Evolutionary conservation across 371 early-diverging fungal species (phyloP), one percentile per base, ranked within the genome.

Genomic region (Coemansia sp.): DNA sequence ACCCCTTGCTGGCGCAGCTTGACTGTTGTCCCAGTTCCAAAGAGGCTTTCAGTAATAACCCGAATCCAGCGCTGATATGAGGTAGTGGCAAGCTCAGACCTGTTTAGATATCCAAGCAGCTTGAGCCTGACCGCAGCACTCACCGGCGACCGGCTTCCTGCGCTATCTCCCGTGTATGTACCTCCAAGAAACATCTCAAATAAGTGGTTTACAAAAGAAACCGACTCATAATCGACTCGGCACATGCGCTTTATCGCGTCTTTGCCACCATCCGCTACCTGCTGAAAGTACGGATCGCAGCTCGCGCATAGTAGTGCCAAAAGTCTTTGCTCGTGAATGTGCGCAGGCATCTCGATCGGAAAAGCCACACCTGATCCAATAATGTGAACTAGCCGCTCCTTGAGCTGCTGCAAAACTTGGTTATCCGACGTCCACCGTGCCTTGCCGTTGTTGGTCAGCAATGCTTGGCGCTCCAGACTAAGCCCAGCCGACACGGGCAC

Each of bases 1-100:
- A 95, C 89, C 3, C 93, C 91, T 0, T 87, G 84, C 76, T 87
- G 81, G 23, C 90, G 83, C 29, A 94, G 73, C 46, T 88, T 91
- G 7, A 81, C 58, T 17, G 80, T 89, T 4, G 65, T 49, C 9
- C 48, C 48, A 1, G 61, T 12, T 15, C 83, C 82, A 58, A 83
- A 86, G 19, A 88, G 67, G 15, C 83, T 73, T 67, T 85, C 85
- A 52, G 82, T 78, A 11, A 82, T 60, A 1, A 85, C 81, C 41
- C 84, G 83, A 9, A 81, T 55, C 67, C 82, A 77, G 4, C 63
- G 58, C 13, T 85, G 85, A 66, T 83, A 80, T 54, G 61, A 40
- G 29, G 80, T 75, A 1, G 84, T 70, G 1, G 86, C 88, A 17
- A 21, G 12, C 6, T 63, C 70, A 0, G 85, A 85, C 46, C 68